Evolutionary conservation across 805 yeast species (phyloP).

Genomic region (Millerago galiae): DNA sequence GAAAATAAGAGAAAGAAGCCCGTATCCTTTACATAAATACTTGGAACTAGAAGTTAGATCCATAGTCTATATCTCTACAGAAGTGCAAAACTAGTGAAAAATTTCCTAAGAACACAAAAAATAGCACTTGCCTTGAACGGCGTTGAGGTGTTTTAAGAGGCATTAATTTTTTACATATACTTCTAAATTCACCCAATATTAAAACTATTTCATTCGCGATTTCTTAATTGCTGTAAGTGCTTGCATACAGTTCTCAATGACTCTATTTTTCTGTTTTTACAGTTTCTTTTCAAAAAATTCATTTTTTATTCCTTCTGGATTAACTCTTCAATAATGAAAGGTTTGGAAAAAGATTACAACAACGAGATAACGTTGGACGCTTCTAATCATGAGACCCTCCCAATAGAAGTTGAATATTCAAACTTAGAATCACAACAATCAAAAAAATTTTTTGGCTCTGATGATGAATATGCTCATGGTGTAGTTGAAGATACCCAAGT

Average conservation of each 20-base stretch:
- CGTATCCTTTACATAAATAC: too few relatives aligned
- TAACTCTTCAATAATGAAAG: neutral
- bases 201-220: too few relatives aligned
- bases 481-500: conserved; percentile 36
- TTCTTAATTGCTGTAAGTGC: too few relatives aligned
- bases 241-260: neutral
- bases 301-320: neutral
- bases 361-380: neutral
- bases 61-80: too few relatives aligned
- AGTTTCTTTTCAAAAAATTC: neutral
- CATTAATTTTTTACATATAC: too few relatives aligned
- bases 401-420: neutral
- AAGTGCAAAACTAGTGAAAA: too few relatives aligned
- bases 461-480: neutral
- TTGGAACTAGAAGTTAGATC: too few relatives aligned
- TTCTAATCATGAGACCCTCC: neutral
- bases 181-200: too few relatives aligned
- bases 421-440: neutral
- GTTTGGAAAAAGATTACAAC: neutral
- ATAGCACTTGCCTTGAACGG: too few relatives aligned
- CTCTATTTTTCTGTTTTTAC: neutral
- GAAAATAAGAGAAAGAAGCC: too few relatives aligned
- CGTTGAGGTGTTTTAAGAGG: too few relatives aligned
- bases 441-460: neutral
- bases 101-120: too few relatives aligned